Evolutionary conservation across 2,329 filamentous ascomycete genomes (phyloP), one percentile per base, ranked within the genome.

Genomic region (Fusarium illudens): DNA sequence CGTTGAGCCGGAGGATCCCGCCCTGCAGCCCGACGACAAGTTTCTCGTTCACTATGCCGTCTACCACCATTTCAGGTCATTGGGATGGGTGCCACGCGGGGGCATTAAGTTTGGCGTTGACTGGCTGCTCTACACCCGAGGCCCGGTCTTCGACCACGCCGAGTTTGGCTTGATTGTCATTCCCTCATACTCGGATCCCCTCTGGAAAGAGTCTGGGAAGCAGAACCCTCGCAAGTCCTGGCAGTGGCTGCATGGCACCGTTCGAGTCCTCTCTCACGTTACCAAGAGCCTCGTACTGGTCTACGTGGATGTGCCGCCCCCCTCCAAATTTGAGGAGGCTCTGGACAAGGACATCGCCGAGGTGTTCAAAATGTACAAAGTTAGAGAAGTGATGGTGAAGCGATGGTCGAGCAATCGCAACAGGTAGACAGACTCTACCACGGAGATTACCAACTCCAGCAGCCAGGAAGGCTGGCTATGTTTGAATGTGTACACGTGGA

Each of bases 101-200:
- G 96, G 96, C 33, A 90, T 97, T 76, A 99, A 99, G 76, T 99
- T 99, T 73, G 93, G 92, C 20, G 92, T 94, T 10, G 96, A 99
- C 78, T 97, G 93, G 83, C 83, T 99, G n/a, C 86, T 99, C 8
- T 99, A 99, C 80, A 90, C 93, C 59, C 90, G 94, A 19, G 96
- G 96, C 0, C 96, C 96, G 0, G 95, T 96, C 0, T 98, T 99
- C 77, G 90, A 93, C 20, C 96, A 99, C 76, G 96, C 96, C 20
- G 94, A 98, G 75, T 99, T 97, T 75, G 94, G 93, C 1, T 81
- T 97, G 42, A 84, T 95, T 22, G 88, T 99, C 37, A 76, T 98
- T 4, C 95, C 96, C 0, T 90, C 93, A 0, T 98, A 96, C 75
- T 89, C 85, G 0, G 83, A 96, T 75, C 75, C 87, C 0, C 89